Evolutionary conservation across 2,329 filamentous ascomycete species (phyloP), one percentile per base, ranked within the genome.

Genomic region (Fusarium sp.): DNA sequence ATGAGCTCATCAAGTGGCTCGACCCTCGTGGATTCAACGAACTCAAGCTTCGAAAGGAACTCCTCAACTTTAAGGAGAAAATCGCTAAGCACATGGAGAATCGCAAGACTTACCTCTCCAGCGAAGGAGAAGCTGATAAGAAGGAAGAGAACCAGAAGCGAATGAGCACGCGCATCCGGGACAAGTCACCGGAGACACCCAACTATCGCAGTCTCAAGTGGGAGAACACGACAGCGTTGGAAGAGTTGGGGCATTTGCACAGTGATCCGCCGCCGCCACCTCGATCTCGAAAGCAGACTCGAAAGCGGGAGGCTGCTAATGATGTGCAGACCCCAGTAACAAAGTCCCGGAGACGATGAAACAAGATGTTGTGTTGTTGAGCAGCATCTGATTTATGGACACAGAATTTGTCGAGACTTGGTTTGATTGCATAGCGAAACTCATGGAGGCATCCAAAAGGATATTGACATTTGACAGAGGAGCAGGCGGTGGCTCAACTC

Each of bases 11-110:
- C 60, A 84, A 84, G 48, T 99, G 95, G 93, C 83, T 99, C 5
- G 94, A 99, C 71, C 84, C 88, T 11, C 89, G 92, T 14, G 95
- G 95, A 1, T 82, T 89, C 63, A 93, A 96, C 63, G 95, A 99
- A 77, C 79, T 90, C 61, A 93, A 92, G 72, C 81, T 99, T 45
- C 87, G 90, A 58, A 98, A 97, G 76, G 94, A 98, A 74, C 83
- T 99, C 4, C 79, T 89, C 46, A 78, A 82, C 17, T 96, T 89
- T 78, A 88, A 87, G 46, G 88, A 93, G 36, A 86, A 87, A 69
- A 96, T 97, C 61, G 79, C 83, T 21, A 83, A 84, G 60, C 87
- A 93, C 70, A 97, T 97, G 93, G 82, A 88, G 68, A 89, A 88
- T 70, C 88, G 96, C 61, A 86, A 86, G 61, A 80, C 84, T 63